Conservation (phyloP, 495 filamentous ascomycete species). For the Penicillium pulvis region DNA sequence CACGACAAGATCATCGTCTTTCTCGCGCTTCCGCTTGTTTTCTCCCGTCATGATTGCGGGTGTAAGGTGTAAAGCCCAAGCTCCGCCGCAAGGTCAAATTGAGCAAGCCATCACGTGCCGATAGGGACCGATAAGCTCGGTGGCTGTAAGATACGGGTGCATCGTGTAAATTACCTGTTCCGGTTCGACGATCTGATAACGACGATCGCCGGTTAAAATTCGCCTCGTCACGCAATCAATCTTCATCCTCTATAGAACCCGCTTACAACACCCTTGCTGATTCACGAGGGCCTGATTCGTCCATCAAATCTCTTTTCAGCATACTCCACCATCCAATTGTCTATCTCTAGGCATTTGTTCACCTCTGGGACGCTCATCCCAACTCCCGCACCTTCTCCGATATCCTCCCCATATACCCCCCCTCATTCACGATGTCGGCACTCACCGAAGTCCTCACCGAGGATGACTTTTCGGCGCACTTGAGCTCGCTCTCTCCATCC, state of each 20-base stretch:
- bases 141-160: background rate
- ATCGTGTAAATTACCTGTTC: conserved; percentile 2
- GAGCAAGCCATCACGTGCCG: conserved; percentile 19
- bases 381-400: conserved; percentile 10
- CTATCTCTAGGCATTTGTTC: background rate
- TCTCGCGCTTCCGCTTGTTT: conserved; percentile 41
- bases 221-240: conserved; percentile 32
- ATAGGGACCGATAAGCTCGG: conserved; percentile 11
- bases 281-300: background rate
- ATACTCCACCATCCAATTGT: background rate
- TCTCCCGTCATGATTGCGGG: conserved; percentile 22
- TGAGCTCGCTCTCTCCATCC: conserved; percentile 62
- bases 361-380: background rate
- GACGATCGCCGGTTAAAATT: conserved; percentile 29
- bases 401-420: conserved; percentile 10
- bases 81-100: conserved; percentile 8
- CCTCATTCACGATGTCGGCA: conserved; percentile 59
- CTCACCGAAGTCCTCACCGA: conserved; percentile 73
- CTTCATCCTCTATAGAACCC: conserved; percentile 13
- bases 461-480: conserved; percentile 64
- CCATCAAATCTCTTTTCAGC: background rate
- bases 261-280: conserved; percentile 8
- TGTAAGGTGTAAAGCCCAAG: background rate
- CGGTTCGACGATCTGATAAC: conserved; percentile 32
- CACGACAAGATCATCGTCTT: background rate